Conservation (phyloP, 1,284 basidiomycete species). For the Tylopilus sp. region DNA sequence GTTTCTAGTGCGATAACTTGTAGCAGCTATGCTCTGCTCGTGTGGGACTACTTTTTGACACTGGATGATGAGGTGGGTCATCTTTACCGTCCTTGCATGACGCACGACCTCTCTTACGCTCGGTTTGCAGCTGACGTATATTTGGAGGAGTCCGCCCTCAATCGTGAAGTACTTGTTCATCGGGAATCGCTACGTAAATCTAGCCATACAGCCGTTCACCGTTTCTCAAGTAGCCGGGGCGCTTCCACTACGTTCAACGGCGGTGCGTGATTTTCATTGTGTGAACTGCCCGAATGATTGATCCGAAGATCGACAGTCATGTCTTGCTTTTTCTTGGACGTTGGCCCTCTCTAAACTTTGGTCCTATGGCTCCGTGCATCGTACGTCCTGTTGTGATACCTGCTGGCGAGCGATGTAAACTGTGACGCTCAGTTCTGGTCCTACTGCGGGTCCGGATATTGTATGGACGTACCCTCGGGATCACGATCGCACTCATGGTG, state of each 20-base stretch:
- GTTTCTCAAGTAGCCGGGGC: background rate
- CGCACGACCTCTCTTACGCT: background rate
- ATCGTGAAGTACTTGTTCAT: background rate
- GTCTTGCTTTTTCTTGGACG: background rate
- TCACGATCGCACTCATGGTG: background rate
- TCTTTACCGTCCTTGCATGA: background rate
- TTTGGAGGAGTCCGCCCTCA: background rate
- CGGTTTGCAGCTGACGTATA: background rate
- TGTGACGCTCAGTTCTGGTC: background rate
- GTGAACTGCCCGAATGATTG: background rate
- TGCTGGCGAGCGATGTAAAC: background rate
- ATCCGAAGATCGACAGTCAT: background rate
- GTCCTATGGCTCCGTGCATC: conserved; percentile 3
- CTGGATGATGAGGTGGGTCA: conserved; percentile 5
- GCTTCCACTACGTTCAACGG: background rate
- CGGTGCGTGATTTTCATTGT: background rate
- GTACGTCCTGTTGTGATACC: background rate
- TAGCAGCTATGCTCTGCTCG: conserved; percentile 1
- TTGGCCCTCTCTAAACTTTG: background rate
- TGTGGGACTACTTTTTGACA: conserved; percentile 9
- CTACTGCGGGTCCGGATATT: conserved; percentile 5
- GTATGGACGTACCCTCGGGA: background rate
- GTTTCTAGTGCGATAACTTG: background rate
- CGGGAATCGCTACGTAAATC: background rate
- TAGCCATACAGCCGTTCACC: background rate